Base-by-base conservation (phyloP, 2,329 filamentous ascomycete genomes). In the Colletotrichum neosansevieriae region DNA sequence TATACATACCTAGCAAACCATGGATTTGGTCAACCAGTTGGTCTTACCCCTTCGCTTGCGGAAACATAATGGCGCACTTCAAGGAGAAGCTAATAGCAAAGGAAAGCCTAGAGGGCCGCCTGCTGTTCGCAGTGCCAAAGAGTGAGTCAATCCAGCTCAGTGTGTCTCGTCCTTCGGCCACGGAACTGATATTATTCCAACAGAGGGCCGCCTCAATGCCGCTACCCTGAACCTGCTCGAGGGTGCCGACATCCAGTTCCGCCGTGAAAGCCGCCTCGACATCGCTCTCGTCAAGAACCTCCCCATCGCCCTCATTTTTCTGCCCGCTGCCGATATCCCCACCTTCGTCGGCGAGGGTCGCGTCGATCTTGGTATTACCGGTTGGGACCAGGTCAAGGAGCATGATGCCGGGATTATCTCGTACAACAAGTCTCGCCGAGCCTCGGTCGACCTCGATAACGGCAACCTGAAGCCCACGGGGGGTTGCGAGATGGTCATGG, bases 221-320 rank as follows among this genome's bases (percentile, higher is more conserved):
- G 89, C 93, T 67, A 90, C 93, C 62, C 89, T 99, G 58, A 94
- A 98, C 79, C 90, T 99, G 58, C 92, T 99, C 62, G 88, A 94
- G 76, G 96, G 96, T 72, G 94, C 92, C 75, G 96, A 99, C 80
- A 95, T 99, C 75, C 94, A 99, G 80, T 99, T 99, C 84, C 91
- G 93, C 79, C 91, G 96, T 77, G 94, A 98, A 84, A 94, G 92
- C 79, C 92, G 96, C 67, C 92, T 98, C 75, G 96, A 99, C 80
- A 98, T 99, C 77, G 96, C 96, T 15, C 91, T 99, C 29, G 96
- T 98, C 77, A 97, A 98, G 85, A 99, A 99, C 82, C 89, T 96
- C 32, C 93, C 93, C 40, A 94, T 99, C 75, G 96, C 96, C 15
- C 92, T 99, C 69, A 91, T 99, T 77, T 99, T 99, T 85, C 92